Conservation (phyloP, 441 rosid genomes). For the Pelargonium fulgidum region DNA sequence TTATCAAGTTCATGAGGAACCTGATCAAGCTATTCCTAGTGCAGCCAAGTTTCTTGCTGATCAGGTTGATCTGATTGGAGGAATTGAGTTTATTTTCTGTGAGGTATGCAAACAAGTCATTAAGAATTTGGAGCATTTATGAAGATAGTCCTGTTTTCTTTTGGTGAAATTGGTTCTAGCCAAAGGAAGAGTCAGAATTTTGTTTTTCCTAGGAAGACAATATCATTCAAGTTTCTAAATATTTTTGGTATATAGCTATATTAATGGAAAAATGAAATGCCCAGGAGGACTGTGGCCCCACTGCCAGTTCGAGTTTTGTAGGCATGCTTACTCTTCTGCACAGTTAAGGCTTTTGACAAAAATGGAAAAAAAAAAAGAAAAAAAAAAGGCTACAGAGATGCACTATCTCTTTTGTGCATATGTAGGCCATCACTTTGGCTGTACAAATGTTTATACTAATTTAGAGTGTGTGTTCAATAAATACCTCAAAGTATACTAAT, state of each 20-base stretch:
- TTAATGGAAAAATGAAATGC: no score
- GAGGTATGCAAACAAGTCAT: conserved; percentile 50
- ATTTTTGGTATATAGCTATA: not conserved
- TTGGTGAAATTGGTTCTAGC: not conserved
- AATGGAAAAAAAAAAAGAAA: no score
- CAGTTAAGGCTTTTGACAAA: not conserved
- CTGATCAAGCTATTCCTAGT: conserved; percentile 33
- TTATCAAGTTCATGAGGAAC: conserved; percentile 59
- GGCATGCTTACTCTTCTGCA: not conserved
- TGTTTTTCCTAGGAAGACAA: not conserved
- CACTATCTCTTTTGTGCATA: not conserved
- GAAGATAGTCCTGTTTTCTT: not conserved
- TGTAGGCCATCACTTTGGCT: not conserved
- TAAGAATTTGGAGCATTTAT: not conserved
- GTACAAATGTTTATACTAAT: not conserved
- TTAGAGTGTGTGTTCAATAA: not conserved
- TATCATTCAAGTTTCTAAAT: not conserved
- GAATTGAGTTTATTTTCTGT: conserved; percentile 78
- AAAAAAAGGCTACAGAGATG: not conserved
- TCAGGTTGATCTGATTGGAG: conserved; percentile 93
- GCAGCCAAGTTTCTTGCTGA: conserved; percentile 60
- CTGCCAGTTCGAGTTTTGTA: not conserved
- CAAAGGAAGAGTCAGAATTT: not conserved
- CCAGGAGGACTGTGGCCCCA: not conserved
- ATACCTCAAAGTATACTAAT: not conserved